Evolutionary conservation across 257 asterid genomes (phyloP).

Genomic region (Orobanche coerulescens): DNA sequence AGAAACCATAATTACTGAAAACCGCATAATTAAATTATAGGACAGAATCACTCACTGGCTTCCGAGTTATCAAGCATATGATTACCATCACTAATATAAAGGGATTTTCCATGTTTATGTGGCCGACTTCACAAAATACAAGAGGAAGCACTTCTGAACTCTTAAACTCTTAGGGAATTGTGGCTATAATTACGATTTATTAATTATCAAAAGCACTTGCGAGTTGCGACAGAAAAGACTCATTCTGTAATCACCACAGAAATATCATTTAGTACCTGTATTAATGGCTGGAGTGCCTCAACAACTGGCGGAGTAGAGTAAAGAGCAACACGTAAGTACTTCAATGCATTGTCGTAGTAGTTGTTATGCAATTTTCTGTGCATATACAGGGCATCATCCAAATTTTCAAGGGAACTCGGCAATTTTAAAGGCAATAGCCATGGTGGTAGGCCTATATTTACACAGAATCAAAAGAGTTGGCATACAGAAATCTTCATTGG

Average conservation of each 20-base stretch:
- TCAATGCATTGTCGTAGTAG: conserved; percentile 46
- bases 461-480: conserved; percentile 18
- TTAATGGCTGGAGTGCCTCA: conserved; percentile 83
- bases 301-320: conserved; percentile 43
- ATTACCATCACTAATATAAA: neutral
- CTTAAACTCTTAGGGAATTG: neutral
- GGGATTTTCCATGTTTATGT: neutral
- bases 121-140: conserved; percentile 2
- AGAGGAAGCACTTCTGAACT: neutral
- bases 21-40: neutral
- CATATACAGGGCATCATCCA: conserved; percentile 39
- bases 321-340: conserved; percentile 58
- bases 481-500: conserved; percentile 12
- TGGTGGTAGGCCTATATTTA: conserved; percentile 54
- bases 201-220: neutral
- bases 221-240: no score
- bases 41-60: neutral
- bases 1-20: neutral
- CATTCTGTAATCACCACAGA: neutral
- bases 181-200: neutral
- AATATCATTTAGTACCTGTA: conserved; percentile 47
- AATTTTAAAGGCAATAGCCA: conserved; percentile 75
- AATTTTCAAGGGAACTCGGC: conserved; percentile 43
- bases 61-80: neutral
- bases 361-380: conserved; percentile 46